Evolutionary conservation across 257 asterid genomes (phyloP).

Genomic region (Echium plantagineum): DNA sequence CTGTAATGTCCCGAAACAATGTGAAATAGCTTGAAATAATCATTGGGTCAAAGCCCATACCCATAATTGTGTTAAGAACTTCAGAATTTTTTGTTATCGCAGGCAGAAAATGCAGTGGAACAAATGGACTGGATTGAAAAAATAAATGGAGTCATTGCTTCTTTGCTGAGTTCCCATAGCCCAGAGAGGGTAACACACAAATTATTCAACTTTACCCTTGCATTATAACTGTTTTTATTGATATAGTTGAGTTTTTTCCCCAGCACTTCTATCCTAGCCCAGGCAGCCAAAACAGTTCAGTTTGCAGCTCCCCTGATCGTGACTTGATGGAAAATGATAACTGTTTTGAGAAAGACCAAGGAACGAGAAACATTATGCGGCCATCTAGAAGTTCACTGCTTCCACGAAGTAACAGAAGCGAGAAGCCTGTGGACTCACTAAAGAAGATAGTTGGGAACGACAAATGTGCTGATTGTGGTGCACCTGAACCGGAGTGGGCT

Average conservation of each 20-base stretch:
- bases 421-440: conserved; percentile 56
- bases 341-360: conserved; percentile 33
- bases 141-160: conserved; percentile 74
- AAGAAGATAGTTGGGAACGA: conserved; percentile 74
- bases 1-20: not conserved
- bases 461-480: conserved; percentile 94
- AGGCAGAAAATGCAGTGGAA: conserved; percentile 74
- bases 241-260: conserved; percentile 15
- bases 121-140: conserved; percentile 87
- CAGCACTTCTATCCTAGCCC: conserved; percentile 48
- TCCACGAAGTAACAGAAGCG: conserved; percentile 29
- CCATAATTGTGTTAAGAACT: not conserved
- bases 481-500: conserved; percentile 95
- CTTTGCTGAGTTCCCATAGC: conserved; percentile 57
- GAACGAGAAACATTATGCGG: conserved; percentile 41
- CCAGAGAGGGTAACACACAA: conserved; percentile 52
- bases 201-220: not conserved
- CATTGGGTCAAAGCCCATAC: not conserved
- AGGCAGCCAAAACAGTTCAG: conserved; percentile 39
- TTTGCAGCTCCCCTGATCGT: conserved; percentile 38
- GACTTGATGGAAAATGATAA: conserved; percentile 31
- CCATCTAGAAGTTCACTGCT: conserved; percentile 52
- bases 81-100: conserved; percentile 19
- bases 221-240: conserved; percentile 12
- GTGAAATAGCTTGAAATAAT: conserved; percentile 3